phyloP scores from a whole-genome alignment of 768 basidiomycete genomes.

The Dendrothele bispora region DNA sequence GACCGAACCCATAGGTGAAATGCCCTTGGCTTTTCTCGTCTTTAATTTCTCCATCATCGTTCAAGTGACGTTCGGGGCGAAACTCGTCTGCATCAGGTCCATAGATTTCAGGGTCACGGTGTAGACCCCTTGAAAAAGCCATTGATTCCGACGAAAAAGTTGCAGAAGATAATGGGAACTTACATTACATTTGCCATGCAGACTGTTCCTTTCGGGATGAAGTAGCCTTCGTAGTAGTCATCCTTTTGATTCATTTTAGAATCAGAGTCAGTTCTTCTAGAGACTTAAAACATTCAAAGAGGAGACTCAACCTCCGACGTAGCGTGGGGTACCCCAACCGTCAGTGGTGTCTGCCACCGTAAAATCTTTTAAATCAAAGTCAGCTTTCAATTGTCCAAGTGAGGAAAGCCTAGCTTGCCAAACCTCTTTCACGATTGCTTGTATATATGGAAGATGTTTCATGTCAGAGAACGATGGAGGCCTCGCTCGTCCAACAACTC shows the following conservation, averaged over 20 bases:
- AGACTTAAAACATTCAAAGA: neutral
- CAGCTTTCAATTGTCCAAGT: no score
- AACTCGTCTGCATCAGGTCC: slow-evolving; percentile 4
- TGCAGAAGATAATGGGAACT: neutral
- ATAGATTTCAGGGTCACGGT: neutral
- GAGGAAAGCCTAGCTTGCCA: no score
- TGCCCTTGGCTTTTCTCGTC: neutral
- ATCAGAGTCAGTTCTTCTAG: no score
- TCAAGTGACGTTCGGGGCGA: neutral
- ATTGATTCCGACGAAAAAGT: neutral
- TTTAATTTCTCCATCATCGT: neutral
- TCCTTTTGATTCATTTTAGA: neutral
- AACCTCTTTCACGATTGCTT: slow-evolving; percentile 5
- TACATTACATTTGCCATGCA: slow-evolving; percentile 3
- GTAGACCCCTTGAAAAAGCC: neutral
- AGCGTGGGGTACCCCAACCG: slow-evolving; percentile 1
- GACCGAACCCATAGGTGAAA: slow-evolving; percentile 2
- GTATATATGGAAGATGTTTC: slow-evolving; percentile 3
- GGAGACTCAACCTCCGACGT: neutral
- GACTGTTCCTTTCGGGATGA: slow-evolving; percentile 1
- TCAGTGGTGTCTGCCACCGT: slow-evolving; percentile 1
- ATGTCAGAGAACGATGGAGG: slow-evolving; percentile 3
- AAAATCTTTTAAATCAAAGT: neutral
- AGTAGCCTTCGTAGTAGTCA: slow-evolving; percentile 6
- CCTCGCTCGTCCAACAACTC: slow-evolving; percentile 3